Conservation (phyloP, 441 rosid species). For the Arabidopsis lyrata region DNA sequence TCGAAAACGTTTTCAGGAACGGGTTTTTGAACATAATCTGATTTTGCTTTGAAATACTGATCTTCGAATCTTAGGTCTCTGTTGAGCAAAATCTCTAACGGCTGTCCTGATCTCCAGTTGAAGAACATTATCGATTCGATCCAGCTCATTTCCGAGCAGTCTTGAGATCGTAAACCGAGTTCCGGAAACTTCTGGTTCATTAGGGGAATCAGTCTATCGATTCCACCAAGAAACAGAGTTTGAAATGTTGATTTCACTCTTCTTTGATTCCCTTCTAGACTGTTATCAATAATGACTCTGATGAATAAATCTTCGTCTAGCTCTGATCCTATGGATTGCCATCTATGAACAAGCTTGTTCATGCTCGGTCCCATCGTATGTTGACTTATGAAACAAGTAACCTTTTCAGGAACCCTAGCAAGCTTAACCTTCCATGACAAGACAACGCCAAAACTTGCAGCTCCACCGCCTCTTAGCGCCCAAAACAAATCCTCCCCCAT, state of each 20-base stretch:
- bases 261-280: conserved; percentile 30
- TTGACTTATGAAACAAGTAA: conserved; percentile 56
- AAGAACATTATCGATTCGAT: conserved; percentile 51
- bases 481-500: conserved; percentile 80
- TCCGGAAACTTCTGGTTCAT: conserved; percentile 62
- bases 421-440: conserved; percentile 73
- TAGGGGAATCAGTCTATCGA: conserved; percentile 48
- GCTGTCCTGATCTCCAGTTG: conserved; percentile 45
- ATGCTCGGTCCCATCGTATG: conserved; percentile 54
- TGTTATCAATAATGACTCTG: conserved; percentile 47
- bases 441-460: conserved; percentile 72
- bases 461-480: conserved; percentile 84
- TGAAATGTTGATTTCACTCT: conserved; percentile 54
- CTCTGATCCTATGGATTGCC: conserved; percentile 64
- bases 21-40: conserved; percentile 55
- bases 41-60: conserved; percentile 55
- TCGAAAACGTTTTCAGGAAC: conserved; percentile 49
- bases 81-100: conserved; percentile 48
- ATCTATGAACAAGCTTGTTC: conserved; percentile 55
- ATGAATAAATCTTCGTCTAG: conserved; percentile 59
- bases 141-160: conserved; percentile 66
- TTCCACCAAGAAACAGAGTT: conserved; percentile 62
- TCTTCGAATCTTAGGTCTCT: conserved; percentile 45
- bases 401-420: conserved; percentile 59
- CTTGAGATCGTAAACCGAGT: conserved; percentile 51